A percentile compares a stretch with the other conserved stretches of the same genome.
Conservation (phyloP, 208 protist genomes). For the Trypanosoma theileri region DNA sequence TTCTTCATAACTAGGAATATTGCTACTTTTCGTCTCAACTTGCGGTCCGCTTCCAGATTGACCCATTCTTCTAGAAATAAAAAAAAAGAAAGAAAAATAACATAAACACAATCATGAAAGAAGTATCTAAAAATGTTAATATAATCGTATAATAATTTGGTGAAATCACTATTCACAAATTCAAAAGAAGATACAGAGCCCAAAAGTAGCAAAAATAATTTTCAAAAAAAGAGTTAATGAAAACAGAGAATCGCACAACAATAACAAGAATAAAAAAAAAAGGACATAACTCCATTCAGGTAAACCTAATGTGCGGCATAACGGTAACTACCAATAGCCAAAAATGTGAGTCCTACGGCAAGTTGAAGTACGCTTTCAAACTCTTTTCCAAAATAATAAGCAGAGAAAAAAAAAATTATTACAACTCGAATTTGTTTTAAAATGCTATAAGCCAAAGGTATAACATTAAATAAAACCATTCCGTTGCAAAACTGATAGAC, state of each 20-base stretch:
- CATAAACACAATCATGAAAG: too few species aligned
- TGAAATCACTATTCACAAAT: neutral
- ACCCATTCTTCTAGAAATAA: slow-evolving; percentile 29
- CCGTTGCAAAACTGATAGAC: slow-evolving; percentile 24
- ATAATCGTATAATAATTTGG: neutral
- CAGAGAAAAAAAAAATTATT: slow-evolving; percentile 23
- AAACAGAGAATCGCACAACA: neutral
- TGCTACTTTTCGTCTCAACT: slow-evolving; percentile 8
- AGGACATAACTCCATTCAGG: neutral
- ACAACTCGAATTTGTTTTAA: slow-evolving; percentile 27
- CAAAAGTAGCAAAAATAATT: neutral
- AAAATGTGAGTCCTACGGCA: slow-evolving; percentile 13
- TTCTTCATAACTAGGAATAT: slow-evolving; percentile 47
- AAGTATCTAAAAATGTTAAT: too few species aligned
- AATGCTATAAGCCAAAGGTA: slow-evolving; percentile 23
- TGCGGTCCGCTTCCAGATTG: slow-evolving; percentile 30
- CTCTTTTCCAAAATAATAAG: slow-evolving; percentile 22
- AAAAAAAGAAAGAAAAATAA: neutral
- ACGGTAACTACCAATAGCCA: slow-evolving; percentile 14
- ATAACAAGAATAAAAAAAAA: neutral
- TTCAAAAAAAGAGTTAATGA: neutral
- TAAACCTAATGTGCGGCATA: slow-evolving; percentile 9
- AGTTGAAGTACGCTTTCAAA: slow-evolving; percentile 20
- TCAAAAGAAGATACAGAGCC: neutral
- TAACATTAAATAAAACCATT: slow-evolving; percentile 20